Percentiles rank a stretch among this genome's conserved stretches.
phyloP scores from a whole-genome alignment of 345 rosid genomes.

The Boechera stricta region DNA sequence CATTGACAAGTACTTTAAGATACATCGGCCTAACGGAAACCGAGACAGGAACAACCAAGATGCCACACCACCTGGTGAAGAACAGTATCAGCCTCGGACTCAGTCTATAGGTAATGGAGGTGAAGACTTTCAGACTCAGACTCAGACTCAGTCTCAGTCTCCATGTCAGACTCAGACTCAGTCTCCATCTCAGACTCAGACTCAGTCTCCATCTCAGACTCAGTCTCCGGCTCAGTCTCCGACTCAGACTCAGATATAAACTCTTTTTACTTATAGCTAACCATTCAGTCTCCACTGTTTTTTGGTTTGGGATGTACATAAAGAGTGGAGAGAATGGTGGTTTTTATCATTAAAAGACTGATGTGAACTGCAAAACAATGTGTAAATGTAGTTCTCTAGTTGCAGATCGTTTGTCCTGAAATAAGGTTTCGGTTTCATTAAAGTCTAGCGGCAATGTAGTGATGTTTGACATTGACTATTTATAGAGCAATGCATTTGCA shows the following conservation, averaged over 20 bases:
- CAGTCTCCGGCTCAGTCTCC: background rate
- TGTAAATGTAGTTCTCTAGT: slow-evolving; percentile 39
- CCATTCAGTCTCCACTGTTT: slow-evolving; percentile 25
- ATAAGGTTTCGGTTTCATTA: slow-evolving; percentile 18
- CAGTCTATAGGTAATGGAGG: slow-evolving; percentile 10
- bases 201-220: background rate
- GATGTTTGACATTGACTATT: slow-evolving; percentile 34
- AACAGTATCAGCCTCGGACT: slow-evolving; percentile 23
- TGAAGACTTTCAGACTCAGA: background rate
- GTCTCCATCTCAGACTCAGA: background rate
- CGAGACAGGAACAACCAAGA: slow-evolving; percentile 48
- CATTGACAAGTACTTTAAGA: slow-evolving; percentile 62
- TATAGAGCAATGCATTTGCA: slow-evolving; percentile 20
- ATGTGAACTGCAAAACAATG: slow-evolving; percentile 38
- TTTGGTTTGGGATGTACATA: slow-evolving; percentile 42
- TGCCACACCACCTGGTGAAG: slow-evolving; percentile 35
- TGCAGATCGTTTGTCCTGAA: slow-evolving; percentile 15
- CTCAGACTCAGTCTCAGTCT: background rate
- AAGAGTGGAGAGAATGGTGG: slow-evolving; percentile 35
- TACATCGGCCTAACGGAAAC: slow-evolving; percentile 48
- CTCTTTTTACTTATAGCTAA: slow-evolving; percentile 6
- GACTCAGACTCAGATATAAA: background rate
- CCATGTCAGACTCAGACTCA: background rate
- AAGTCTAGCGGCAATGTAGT: slow-evolving; percentile 16
- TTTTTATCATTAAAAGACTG: background rate